Evolutionary conservation across 1,284 basidiomycete species (phyloP).

Genomic region (Trichosporon faecale): DNA sequence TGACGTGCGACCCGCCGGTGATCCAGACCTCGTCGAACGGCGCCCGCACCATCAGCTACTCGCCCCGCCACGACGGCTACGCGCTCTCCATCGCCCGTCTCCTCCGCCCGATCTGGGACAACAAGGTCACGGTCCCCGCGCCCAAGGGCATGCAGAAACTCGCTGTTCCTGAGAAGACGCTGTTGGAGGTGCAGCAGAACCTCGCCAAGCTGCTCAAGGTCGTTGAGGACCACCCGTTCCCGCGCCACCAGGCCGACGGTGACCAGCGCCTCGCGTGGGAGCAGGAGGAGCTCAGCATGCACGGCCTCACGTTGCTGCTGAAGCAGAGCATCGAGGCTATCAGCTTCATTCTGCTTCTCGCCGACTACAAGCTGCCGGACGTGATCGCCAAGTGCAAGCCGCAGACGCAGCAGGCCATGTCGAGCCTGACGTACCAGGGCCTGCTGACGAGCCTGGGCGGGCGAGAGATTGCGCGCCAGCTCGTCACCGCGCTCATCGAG

Average conservation of each 20-base stretch:
- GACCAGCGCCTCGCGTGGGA: conserved; percentile 49
- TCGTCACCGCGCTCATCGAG: conserved; percentile 94
- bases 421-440: conserved; percentile 72
- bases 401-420: conserved; percentile 65
- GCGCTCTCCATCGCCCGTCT: conserved; percentile 82
- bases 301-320: conserved; percentile 59
- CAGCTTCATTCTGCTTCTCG: conserved; percentile 85
- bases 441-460: conserved; percentile 79
- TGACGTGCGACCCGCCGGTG: conserved; percentile 32
- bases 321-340: conserved; percentile 84
- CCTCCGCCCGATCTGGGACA: conserved; percentile 81
- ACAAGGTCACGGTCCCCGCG: conserved; percentile 61
- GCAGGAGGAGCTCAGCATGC: conserved; percentile 44
- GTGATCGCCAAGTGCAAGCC: conserved; percentile 57
- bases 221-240: conserved; percentile 54
- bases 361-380: conserved; percentile 86
- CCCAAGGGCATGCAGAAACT: conserved; percentile 25
- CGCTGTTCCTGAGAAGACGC: conserved; percentile 59
- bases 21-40: conserved; percentile 32
- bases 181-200: conserved; percentile 73
- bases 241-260: conserved; percentile 42
- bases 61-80: conserved; percentile 84
- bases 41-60: conserved; percentile 61
- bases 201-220: conserved; percentile 72
- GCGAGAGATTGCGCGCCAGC: conserved; percentile 73